phyloP scores from a whole-genome alignment of 202 grass and related monocot species.

The Eragrostis tef region DNA sequence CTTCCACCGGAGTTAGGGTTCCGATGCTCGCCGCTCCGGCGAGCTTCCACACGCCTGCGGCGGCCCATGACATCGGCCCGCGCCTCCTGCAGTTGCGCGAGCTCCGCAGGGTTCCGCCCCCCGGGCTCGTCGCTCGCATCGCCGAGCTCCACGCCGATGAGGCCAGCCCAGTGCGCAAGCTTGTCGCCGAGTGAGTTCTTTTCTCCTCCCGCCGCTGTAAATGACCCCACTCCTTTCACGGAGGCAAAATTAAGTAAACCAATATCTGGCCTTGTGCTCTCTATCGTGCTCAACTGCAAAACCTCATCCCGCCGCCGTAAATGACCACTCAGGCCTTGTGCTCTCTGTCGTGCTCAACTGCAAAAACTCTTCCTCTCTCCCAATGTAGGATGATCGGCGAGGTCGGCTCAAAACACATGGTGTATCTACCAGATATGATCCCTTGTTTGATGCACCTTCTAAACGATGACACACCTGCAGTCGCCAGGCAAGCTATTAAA shows the following conservation, averaged over 20 bases:
- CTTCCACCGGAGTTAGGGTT: neutral
- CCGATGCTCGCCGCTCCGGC: constrained; percentile 46
- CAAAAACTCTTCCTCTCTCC: neutral
- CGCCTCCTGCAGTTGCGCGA: constrained; percentile 66
- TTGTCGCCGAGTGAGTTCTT: constrained; percentile 66
- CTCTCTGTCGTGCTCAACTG: neutral
- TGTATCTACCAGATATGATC: constrained; percentile 64
- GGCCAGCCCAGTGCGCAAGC: constrained; percentile 78
- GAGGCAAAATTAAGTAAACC: constrained; percentile 2
- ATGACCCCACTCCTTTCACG: neutral
- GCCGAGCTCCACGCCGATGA: constrained; percentile 64
- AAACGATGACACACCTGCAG: constrained; percentile 72
- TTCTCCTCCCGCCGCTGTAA: neutral
- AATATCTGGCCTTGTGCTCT: too few species aligned
- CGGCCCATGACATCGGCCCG: constrained; percentile 37
- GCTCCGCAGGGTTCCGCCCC: constrained; percentile 60
- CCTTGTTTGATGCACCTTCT: constrained; percentile 71
- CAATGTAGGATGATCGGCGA: constrained; percentile 82
- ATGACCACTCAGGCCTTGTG: too few species aligned
- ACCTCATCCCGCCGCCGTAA: too few species aligned
- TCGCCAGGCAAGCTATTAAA: constrained; percentile 80
- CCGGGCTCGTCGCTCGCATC: constrained; percentile 61
- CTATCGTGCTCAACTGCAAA: too few species aligned
- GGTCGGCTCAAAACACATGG: constrained; percentile 66
- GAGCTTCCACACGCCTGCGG: constrained; percentile 8